Percentiles rank a stretch among this genome's conserved stretches.
Conservation (phyloP, 306 rosid genomes). For the Pachyrhizus erosus region DNA sequence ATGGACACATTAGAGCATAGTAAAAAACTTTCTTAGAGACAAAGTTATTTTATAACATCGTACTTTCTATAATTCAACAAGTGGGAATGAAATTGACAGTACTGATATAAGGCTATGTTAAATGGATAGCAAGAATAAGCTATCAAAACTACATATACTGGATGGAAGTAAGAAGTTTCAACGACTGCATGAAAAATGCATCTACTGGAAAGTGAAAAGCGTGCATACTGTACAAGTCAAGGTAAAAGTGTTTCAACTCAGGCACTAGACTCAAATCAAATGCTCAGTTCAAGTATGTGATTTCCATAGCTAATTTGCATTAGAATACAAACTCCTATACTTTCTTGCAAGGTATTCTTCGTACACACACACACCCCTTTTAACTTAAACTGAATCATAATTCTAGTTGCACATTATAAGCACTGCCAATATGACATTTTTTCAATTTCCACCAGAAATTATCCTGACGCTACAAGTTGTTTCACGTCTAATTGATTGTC, state of each 20-base stretch:
- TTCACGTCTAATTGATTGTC: background rate
- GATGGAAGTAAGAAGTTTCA: background rate
- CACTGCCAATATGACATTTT: background rate
- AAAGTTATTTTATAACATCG: slow-evolving; percentile 3
- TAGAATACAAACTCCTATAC: slow-evolving; percentile 16
- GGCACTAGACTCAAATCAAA: slow-evolving; percentile 21
- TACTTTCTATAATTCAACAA: background rate
- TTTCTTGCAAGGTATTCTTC: background rate
- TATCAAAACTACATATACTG: slow-evolving; percentile 17
- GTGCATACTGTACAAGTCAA: background rate
- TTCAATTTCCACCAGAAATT: background rate
- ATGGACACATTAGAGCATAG: background rate
- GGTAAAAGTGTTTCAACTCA: background rate
- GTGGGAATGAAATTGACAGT: background rate
- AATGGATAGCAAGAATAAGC: slow-evolving; percentile 12
- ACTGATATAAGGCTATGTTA: background rate
- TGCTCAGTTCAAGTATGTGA: background rate
- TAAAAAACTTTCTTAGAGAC: background rate
- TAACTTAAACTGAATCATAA: background rate
- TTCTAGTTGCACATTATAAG: background rate
- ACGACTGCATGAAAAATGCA: slow-evolving; percentile 2
- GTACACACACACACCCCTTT: background rate
- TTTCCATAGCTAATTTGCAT: background rate
- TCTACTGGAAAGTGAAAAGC: slow-evolving; percentile 20
- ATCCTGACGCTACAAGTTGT: slow-evolving; percentile 2